A percentile compares a stretch with the other conserved stretches of the same genome.
Evolutionary conservation across 1,284 basidiomycete genomes (phyloP).

Genomic region (Cryptococcus sp.): DNA sequence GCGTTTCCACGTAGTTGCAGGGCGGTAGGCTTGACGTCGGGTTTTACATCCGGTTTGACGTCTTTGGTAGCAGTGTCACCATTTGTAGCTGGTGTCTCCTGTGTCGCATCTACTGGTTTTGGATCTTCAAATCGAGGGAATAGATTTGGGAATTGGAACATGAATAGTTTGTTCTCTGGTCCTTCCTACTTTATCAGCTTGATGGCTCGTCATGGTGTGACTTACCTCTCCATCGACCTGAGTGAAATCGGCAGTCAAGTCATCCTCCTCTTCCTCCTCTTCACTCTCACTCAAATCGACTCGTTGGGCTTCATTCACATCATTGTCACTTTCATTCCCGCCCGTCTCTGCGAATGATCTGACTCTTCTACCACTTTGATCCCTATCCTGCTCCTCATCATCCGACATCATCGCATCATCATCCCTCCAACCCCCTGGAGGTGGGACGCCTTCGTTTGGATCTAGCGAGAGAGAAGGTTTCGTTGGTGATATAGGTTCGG

Average conservation of each 20-base stretch:
- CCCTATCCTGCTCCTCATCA: constrained; percentile 38
- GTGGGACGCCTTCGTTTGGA: constrained; percentile 4
- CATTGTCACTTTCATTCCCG: constrained; percentile 35
- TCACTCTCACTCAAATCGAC: constrained; percentile 79
- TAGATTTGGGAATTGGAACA: constrained; percentile 88
- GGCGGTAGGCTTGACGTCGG: constrained; percentile 29
- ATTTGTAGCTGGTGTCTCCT: constrained; percentile 18
- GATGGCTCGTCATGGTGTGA: not conserved
- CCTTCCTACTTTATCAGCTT: constrained; percentile 24
- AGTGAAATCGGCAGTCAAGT: constrained; percentile 76
- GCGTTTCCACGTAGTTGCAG: constrained; percentile 17
- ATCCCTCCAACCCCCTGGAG: constrained; percentile 13
- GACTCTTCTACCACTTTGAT: constrained; percentile 32
- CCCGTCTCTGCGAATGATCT: constrained; percentile 39
- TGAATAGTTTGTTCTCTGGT: constrained; percentile 68
- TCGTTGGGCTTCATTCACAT: constrained; percentile 62
- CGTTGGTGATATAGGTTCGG: constrained; percentile 40
- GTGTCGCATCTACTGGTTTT: constrained; percentile 20
- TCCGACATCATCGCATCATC: constrained; percentile 38
- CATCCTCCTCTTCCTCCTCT: constrained; percentile 78
- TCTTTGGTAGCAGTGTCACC: constrained; percentile 4
- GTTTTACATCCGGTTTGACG: constrained; percentile 21
- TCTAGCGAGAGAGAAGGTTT: constrained; percentile 12
- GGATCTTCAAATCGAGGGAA: constrained; percentile 67
- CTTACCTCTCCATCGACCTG: constrained; percentile 37